Conservation (phyloP, 2,329 filamentous ascomycete genomes). For the Balansia obtecta region DNA sequence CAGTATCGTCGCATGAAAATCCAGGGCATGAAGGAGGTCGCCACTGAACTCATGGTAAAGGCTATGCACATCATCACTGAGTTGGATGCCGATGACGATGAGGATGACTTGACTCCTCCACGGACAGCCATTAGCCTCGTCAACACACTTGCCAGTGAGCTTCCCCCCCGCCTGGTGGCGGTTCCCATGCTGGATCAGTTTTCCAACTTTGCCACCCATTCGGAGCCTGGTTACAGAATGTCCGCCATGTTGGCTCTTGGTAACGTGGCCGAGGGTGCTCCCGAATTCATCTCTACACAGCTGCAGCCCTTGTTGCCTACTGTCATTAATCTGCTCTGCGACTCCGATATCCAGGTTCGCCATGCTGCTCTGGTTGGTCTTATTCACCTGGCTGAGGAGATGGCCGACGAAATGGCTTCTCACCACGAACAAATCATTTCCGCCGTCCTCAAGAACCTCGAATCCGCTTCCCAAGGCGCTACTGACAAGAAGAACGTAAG, state of each 20-base stretch:
- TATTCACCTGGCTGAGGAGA: constrained; percentile 82
- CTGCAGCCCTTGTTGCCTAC: constrained; percentile 75
- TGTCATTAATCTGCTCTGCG: constrained; percentile 71
- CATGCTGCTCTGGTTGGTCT: constrained; percentile 80
- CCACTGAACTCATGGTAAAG: constrained; percentile 76
- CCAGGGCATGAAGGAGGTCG: constrained; percentile 73
- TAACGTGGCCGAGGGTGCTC: constrained; percentile 90
- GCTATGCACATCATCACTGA: constrained; percentile 83
- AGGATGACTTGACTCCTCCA: constrained; percentile 71
- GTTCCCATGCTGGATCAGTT: constrained; percentile 84
- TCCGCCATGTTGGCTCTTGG: constrained; percentile 86
- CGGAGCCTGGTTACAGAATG: constrained; percentile 68
- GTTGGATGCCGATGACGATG: constrained; percentile 63
- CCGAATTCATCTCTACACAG: constrained; percentile 94
- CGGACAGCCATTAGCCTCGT: constrained; percentile 76
- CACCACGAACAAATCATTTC: constrained; percentile 79
- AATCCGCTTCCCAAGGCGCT: constrained; percentile 59
- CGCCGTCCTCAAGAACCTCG: constrained; percentile 76
- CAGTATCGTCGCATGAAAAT: constrained; percentile 92
- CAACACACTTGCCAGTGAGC: constrained; percentile 74
- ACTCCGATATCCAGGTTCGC: constrained; percentile 72
- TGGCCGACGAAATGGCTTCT: constrained; percentile 77
- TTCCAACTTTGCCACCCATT: constrained; percentile 63
- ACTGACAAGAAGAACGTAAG: constrained; percentile 65
- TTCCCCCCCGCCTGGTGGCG: constrained; percentile 88